phyloP scores from a whole-genome alignment of 2,329 filamentous ascomycete species.

The Fusarium sp. region DNA sequence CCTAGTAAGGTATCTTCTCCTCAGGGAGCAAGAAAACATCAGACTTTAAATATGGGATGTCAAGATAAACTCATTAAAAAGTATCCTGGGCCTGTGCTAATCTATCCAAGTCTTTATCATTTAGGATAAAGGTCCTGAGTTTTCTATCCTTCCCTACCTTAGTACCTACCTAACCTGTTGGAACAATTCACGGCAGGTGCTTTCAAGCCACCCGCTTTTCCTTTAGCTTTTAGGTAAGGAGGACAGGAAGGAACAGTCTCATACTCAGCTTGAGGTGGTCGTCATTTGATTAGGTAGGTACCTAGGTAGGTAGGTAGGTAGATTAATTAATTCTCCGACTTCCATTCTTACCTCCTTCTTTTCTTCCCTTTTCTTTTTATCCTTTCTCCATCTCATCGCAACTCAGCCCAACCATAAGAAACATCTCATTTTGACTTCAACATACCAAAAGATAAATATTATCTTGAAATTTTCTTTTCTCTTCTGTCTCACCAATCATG shows the following conservation, averaged over 20 bases:
- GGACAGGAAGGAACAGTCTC: neutral
- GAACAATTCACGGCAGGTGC: slow-evolving; percentile 2
- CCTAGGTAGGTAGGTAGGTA: neutral
- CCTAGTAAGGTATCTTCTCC: neutral
- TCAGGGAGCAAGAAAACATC: no score
- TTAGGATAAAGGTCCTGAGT: no score
- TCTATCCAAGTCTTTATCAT: no score
- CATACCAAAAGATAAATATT: slow-evolving; percentile 11
- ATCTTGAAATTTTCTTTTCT: neutral
- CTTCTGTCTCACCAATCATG: slow-evolving; percentile 22
- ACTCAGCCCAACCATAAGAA: neutral
- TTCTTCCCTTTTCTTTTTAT: neutral
- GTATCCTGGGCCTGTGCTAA: no score
- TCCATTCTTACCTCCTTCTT: neutral
- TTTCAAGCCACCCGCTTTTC: slow-evolving; percentile 26
- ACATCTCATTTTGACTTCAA: neutral
- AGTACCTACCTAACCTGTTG: neutral
- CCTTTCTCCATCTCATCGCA: neutral
- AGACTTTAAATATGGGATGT: no score
- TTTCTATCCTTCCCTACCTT: no score
- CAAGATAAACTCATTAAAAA: no score
- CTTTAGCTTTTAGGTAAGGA: neutral
- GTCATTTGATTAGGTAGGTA: slow-evolving; percentile 8
- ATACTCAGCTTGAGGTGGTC: neutral
- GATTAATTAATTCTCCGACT: slow-evolving; percentile 11